These are phyloP conservation scores for Aspergillus biplanus DNA, from an alignment of 495 filamentous ascomycete genomes.

Conservation along the genomic window DNA sequence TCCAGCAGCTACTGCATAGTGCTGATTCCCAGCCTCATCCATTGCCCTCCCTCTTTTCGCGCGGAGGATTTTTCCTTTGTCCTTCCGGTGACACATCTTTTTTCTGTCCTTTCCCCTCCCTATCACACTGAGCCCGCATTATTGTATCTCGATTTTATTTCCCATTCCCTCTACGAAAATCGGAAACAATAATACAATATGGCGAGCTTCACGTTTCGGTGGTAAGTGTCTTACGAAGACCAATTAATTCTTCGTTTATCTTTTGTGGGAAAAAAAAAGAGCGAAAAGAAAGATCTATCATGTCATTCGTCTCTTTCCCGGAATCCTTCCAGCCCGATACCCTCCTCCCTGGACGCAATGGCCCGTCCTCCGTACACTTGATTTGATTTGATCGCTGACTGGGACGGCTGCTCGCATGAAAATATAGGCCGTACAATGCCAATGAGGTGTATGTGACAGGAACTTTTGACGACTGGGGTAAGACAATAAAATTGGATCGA, in stretches of 20 bases:
- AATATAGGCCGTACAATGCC: slow-evolving; percentile 69
- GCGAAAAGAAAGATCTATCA: not conserved
- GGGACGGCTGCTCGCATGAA: slow-evolving; percentile 30
- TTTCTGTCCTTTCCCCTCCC: slow-evolving; percentile 28
- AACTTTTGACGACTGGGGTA: slow-evolving; percentile 92
- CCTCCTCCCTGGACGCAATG: slow-evolving; percentile 15
- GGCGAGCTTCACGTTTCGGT: slow-evolving; percentile 49
- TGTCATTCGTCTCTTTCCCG: slow-evolving; percentile 4
- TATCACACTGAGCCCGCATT: slow-evolving; percentile 11
- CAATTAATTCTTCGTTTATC: not conserved
- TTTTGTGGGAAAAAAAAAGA: not conserved
- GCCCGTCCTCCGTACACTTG: slow-evolving; percentile 22
- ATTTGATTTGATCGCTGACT: slow-evolving; percentile 36
- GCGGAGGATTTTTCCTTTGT: slow-evolving; percentile 11
- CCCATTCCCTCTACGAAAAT: not conserved
- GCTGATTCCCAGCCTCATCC: slow-evolving; percentile 23
- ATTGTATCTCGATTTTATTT: slow-evolving; percentile 5
- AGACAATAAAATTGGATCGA: slow-evolving; percentile 78
- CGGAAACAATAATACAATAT: slow-evolving; percentile 23
- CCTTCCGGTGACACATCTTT: slow-evolving; percentile 14
- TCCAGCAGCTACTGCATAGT: slow-evolving; percentile 3
- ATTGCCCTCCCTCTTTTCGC: slow-evolving; percentile 11
- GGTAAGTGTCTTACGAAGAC: slow-evolving; percentile 36
- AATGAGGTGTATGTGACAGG: slow-evolving; percentile 93
- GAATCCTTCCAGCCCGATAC: slow-evolving; percentile 13